Evolutionary conservation across 208 protist species (phyloP), one percentile per base, ranked within the genome.

Genomic region (Leishmania arabica): DNA sequence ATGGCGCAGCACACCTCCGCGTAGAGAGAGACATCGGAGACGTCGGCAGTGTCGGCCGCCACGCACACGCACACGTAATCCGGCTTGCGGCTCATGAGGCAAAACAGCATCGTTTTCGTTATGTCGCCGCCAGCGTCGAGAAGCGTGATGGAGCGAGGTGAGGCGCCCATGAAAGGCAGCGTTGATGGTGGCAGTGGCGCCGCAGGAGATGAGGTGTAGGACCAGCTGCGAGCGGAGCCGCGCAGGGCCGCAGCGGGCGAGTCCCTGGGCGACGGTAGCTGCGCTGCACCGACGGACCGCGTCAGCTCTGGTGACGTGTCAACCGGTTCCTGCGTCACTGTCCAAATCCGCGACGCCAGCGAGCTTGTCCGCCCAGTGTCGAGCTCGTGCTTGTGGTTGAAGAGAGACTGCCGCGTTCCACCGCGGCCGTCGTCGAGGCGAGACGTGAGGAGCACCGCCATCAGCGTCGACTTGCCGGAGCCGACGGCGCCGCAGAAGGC

Each of bases 311-410:
- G 21, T 3, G 47, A 34, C n/a, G 66, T 42, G 3, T 6, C 45
- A 3, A 65, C 40, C 1, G 56, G 54, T 27, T 72, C 47, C 62
- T 71, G 76, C 68, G 79, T 21, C 49, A 96, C 88, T 1, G 92
- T 83, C 84, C 97, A 98, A 64, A 99, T 90, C 1, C 99, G 95
- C 45, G 98, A 95, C 40, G 90, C 89, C 56, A 99, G 93, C 47
- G 90, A 96, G n/a, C 91, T 97, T 2, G 99, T 99, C 47, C 95
- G 88, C 5, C 98, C 98, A 13, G 89, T 94, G 58, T 97, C 86
- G 17, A 99, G 83, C 84, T 99, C 98, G 85, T 99, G 99, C 74
- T 98, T 97, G 95, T 99, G 99, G 77, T 94, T 97, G 84, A 99
- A 99, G 21, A 99, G 86, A 0, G 84, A 78, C 70, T 97, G 92